Evolutionary conservation across 208 protist genomes (phyloP).

Genomic region (Naegleria fowleri): DNA sequence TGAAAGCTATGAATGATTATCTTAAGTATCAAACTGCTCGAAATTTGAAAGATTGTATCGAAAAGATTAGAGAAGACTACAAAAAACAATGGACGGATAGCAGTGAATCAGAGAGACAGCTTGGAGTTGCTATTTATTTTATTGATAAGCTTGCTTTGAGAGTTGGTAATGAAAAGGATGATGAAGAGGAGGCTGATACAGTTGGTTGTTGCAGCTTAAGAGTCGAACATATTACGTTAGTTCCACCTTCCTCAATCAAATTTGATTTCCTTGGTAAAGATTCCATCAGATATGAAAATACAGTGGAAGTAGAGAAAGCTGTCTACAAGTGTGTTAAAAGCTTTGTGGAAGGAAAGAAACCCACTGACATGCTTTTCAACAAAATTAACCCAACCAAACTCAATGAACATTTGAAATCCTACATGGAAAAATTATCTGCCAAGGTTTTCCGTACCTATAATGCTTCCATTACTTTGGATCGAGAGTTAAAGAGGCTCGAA

Average conservation of each 20-base stretch:
- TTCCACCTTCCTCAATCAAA: constrained; percentile 36
- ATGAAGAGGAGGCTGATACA: constrained; percentile 89
- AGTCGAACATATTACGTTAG: constrained; percentile 86
- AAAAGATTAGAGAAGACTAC: constrained; percentile 85
- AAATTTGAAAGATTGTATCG: constrained; percentile 84
- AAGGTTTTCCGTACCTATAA: constrained; percentile 99
- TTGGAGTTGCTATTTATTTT: constrained; percentile 92
- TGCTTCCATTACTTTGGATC: constrained; percentile 92
- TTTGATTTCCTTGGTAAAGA: constrained; percentile 99
- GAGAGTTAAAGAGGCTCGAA: constrained; percentile 83
- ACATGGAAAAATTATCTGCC: constrained; percentile 91
- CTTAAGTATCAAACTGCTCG: constrained; percentile 96
- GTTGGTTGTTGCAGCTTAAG: constrained; percentile 97
- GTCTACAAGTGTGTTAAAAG: constrained; percentile 81
- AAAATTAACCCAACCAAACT: constrained; percentile 73
- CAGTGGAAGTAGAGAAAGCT: constrained; percentile 70
- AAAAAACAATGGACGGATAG: constrained; percentile 65
- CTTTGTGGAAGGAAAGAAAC: constrained; percentile 71
- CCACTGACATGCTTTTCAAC: constrained; percentile 81
- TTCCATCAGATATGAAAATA: constrained; percentile 91
- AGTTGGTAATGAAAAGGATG: constrained; percentile 97
- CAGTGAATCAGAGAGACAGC: constrained; percentile 67
- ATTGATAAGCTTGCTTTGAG: constrained; percentile 97
- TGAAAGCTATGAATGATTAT: constrained; percentile 93
- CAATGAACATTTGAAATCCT: constrained; percentile 92